Conservation (phyloP, 2,329 filamentous ascomycete genomes). For the Colletotrichum theobromicola region DNA sequence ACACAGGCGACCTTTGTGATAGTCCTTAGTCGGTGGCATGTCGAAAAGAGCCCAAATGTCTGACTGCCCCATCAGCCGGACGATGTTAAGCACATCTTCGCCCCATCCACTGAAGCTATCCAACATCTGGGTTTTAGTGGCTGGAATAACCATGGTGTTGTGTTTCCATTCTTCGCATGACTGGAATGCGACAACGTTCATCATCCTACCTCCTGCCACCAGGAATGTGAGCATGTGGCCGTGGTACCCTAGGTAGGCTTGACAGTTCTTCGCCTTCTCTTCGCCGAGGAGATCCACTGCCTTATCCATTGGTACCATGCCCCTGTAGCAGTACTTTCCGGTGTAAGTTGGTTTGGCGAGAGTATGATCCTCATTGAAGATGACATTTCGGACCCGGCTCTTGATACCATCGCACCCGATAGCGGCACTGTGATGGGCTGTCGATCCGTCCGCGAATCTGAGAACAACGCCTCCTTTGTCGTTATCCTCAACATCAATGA, state of each 20-base stretch:
- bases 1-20: not conserved
- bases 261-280: constrained; percentile 31
- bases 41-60: not conserved
- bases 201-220: constrained; percentile 55
- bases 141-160: not conserved
- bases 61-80: not conserved
- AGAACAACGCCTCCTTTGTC: not conserved
- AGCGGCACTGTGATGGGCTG: constrained; percentile 39
- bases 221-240: constrained; percentile 66
- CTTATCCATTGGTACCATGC: constrained; percentile 50
- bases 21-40: not conserved
- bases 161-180: not conserved
- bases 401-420: constrained; percentile 48
- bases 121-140: not conserved
- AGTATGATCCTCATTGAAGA: constrained; percentile 29
- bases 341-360: constrained; percentile 33
- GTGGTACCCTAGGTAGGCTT: constrained; percentile 44
- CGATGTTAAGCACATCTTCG: not conserved
- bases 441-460: constrained; percentile 32
- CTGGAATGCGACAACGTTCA: constrained; percentile 58
- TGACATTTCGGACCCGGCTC: constrained; percentile 39
- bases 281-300: constrained; percentile 53
- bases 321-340: constrained; percentile 63
- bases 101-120: not conserved
- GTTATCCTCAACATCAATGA: not conserved